phyloP scores from a whole-genome alignment of 2,329 filamentous ascomycete genomes.

The Arthroderma uncinatum region DNA sequence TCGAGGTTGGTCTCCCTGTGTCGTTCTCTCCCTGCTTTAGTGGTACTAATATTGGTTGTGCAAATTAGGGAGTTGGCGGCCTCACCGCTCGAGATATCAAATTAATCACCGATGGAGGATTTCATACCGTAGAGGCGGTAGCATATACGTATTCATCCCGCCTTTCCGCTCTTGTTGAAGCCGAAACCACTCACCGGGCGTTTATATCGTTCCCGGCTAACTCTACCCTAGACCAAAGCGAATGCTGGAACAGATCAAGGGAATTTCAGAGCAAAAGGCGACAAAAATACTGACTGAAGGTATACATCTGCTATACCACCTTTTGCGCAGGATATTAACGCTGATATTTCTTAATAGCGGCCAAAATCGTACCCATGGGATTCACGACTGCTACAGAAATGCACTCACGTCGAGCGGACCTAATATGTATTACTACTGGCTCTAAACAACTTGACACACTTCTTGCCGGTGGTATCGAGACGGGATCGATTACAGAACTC shows the following conservation, averaged over 20 bases:
- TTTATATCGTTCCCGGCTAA: constrained; percentile 1
- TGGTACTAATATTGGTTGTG: not conserved
- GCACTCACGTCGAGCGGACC: constrained; percentile 89
- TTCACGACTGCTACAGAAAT: constrained; percentile 99
- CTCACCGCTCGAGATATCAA: constrained; percentile 94
- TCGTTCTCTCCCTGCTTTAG: not conserved
- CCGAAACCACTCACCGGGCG: not conserved
- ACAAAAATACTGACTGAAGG: constrained; percentile 83
- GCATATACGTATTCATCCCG: constrained; percentile 63
- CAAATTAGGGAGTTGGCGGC: constrained; percentile 63
- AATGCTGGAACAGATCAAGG: constrained; percentile 86
- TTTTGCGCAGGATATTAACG: not conserved
- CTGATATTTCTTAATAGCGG: constrained; percentile 45
- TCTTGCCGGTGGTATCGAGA: constrained; percentile 88
- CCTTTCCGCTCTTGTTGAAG: not conserved
- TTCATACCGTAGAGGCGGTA: constrained; percentile 88
- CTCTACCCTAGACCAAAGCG: constrained; percentile 48
- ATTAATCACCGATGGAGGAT: constrained; percentile 80
- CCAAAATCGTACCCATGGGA: constrained; percentile 94
- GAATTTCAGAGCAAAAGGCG: constrained; percentile 94
- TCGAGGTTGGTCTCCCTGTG: constrained; percentile 55
- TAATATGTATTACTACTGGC: constrained; percentile 95
- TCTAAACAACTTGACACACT: constrained; percentile 96
- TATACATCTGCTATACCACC: not conserved
- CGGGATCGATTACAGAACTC: constrained; percentile 93